Base-by-base conservation (phyloP, 2,329 filamentous ascomycete species). In the Fusarium sp. region DNA sequence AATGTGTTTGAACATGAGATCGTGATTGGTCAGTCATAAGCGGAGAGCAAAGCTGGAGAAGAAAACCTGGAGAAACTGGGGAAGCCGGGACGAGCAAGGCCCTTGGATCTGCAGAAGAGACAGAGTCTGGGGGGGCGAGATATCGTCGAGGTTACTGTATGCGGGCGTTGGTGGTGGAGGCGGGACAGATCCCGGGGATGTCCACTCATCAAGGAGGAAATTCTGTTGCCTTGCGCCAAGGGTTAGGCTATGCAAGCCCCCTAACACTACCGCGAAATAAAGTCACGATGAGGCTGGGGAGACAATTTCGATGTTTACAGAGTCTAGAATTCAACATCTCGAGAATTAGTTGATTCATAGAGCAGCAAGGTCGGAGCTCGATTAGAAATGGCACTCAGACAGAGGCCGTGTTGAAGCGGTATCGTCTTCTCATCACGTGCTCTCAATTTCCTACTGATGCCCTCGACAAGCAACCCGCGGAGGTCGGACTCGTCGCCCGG, bases 181-280 rank as follows among this genome's bases (percentile, higher is more conserved):
- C 73, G 66, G 66, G 45, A 65, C 50, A 68, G 25, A 52, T 45
- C 40, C 58, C 64, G 58, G 63, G 54, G 62, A 66, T 22, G 61
- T 40, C 72, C 72, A 75, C 45, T 75, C 61, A 71, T n/a, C 20
- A 58, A 47, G 27, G 52, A 64, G 66, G 63, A 37, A 75, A 75
- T 75, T 68, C 72, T 75, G 72, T 58, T 75, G 72, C 72, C 72
- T 75, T 75, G 66, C 54, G 69, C 69, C 72, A 60, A 70, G 61
- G 60, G 32, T 33, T 50, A 58, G 27, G 54, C 54, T 63, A 70
- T 65, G 62, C 32, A 61, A 66, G 50, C 50, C 66, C 64, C 33
- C 35, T 22, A 20, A 43, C 54, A 35, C 30, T 45, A 58, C 54
- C 40, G 14, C 38, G 30, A 63, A 38, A 60, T 66, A 17, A 66